Conservation (phyloP, 169 alveolate species). For the Cryptosporidium andersoni region DNA sequence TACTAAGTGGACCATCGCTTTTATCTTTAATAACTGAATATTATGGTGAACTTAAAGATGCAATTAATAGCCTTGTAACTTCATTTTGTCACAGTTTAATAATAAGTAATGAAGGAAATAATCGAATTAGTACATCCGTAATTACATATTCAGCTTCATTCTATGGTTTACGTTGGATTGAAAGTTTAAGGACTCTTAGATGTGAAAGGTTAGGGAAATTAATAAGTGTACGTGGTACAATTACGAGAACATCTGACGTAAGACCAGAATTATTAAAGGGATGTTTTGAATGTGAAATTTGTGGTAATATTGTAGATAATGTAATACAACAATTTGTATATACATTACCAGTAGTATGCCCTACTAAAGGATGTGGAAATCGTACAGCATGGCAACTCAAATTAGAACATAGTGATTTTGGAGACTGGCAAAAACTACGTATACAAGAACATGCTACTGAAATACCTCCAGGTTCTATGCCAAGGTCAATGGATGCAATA, state of each 20-base stretch:
- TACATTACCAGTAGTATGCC: slow-evolving; percentile 87
- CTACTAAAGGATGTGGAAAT: slow-evolving; percentile 70
- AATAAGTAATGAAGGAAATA: slow-evolving; percentile 7
- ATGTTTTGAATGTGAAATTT: slow-evolving; percentile 90
- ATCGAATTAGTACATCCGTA: background rate
- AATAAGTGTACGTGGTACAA: slow-evolving; percentile 91
- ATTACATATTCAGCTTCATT: slow-evolving; percentile 46
- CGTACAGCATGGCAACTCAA: slow-evolving; percentile 87
- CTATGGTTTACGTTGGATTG: slow-evolving; percentile 59
- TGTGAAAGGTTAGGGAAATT: slow-evolving; percentile 92
- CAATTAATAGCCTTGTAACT: slow-evolving; percentile 28
- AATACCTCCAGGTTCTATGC: slow-evolving; percentile 96
- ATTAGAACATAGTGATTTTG: slow-evolving; percentile 85
- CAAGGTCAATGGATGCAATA: slow-evolving; percentile 94
- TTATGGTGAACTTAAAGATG: slow-evolving; percentile 37
- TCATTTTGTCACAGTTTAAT: slow-evolving; percentile 38
- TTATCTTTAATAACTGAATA: slow-evolving; percentile 36
- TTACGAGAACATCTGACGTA: slow-evolving; percentile 96
- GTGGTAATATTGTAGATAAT: slow-evolving; percentile 87
- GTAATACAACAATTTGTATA: slow-evolving; percentile 93
- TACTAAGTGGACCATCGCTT: slow-evolving; percentile 43
- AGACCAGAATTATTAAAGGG: slow-evolving; percentile 95
- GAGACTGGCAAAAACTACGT: slow-evolving; percentile 95
- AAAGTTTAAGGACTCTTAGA: slow-evolving; percentile 78
- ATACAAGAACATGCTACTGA: slow-evolving; percentile 94